Evolutionary conservation across 2,329 filamentous ascomycete species (phyloP).

Genomic region (Zymoseptoria tritici): DNA sequence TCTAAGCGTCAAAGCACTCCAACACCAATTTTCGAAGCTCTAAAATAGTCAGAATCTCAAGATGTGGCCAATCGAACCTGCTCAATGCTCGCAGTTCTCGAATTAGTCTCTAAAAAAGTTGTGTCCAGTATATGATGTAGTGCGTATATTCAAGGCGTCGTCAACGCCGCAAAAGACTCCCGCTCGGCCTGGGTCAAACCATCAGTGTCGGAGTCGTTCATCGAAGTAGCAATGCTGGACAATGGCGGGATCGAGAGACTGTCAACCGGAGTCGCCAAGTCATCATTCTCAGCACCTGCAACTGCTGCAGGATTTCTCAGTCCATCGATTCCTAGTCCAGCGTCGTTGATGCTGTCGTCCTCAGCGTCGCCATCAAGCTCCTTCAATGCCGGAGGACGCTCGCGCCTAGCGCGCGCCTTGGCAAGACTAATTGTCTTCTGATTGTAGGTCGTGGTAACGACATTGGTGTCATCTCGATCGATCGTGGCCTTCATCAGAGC

Average conservation of each 20-base stretch:
- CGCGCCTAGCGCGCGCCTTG: slow-evolving; percentile 80
- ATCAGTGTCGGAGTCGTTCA: slow-evolving; percentile 4
- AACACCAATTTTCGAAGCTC: background rate
- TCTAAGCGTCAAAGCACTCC: background rate
- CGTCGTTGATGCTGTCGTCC: slow-evolving; percentile 18
- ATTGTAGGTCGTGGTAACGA: slow-evolving; percentile 86
- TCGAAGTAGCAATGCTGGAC: slow-evolving; percentile 3
- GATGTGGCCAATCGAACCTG: background rate
- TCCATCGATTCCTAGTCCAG: slow-evolving; percentile 3
- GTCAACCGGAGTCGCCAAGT: slow-evolving; percentile 3
- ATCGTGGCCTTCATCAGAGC: slow-evolving; percentile 98
- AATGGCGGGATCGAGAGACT: slow-evolving; percentile 7
- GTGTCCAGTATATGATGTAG: background rate
- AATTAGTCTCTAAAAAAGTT: background rate
- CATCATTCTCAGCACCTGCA: slow-evolving; percentile 15
- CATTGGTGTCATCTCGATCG: slow-evolving; percentile 67
- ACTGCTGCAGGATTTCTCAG: slow-evolving; percentile 11
- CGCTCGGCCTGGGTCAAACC: slow-evolving; percentile 10
- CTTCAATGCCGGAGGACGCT: slow-evolving; percentile 84
- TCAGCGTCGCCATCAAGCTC: slow-evolving; percentile 32
- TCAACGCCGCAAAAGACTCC: slow-evolving; percentile 9
- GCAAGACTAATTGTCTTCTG: slow-evolving; percentile 91
- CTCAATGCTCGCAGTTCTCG: background rate
- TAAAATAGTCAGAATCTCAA: background rate
- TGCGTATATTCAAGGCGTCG: background rate